Conservation (phyloP, 2,329 filamentous ascomycete genomes). For the Aureobasidium sp. region DNA sequence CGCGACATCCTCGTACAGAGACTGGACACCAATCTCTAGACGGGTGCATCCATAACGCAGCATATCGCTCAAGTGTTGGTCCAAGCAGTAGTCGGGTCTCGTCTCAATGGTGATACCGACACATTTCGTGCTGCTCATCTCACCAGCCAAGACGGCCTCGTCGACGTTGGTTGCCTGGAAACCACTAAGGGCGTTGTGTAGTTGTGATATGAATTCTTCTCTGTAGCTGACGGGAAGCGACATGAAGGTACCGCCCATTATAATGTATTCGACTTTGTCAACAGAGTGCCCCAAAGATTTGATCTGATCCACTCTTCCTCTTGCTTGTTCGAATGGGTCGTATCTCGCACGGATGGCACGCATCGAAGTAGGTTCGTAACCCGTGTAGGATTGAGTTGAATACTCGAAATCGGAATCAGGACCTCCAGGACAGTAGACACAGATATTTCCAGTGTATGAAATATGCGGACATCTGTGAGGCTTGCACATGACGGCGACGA, state of each 20-base stretch:
- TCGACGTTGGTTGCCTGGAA: slow-evolving; percentile 94
- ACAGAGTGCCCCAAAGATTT: slow-evolving; percentile 93
- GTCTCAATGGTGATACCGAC: slow-evolving; percentile 99
- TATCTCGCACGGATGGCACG: slow-evolving; percentile 93
- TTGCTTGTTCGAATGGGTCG: slow-evolving; percentile 94
- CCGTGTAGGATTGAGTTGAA: slow-evolving; percentile 96
- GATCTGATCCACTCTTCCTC: slow-evolving; percentile 93
- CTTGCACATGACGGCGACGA: slow-evolving; percentile 99
- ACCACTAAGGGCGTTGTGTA: slow-evolving; percentile 93
- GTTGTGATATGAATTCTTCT: slow-evolving; percentile 87
- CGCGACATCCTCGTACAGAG: slow-evolving; percentile 96
- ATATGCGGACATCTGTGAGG: slow-evolving; percentile 97
- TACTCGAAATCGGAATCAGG: slow-evolving; percentile 99
- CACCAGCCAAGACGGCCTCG: slow-evolving; percentile 86
- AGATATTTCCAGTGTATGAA: slow-evolving; percentile 97
- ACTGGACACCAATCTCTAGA: slow-evolving; percentile 91
- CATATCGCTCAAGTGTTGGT: slow-evolving; percentile 94
- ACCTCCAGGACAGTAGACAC: slow-evolving; percentile 95
- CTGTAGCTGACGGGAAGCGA: slow-evolving; percentile 82
- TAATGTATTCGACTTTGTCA: slow-evolving; percentile 99
- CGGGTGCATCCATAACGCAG: slow-evolving; percentile 95
- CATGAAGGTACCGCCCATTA: slow-evolving; percentile 99
- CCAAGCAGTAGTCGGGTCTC: slow-evolving; percentile 89
- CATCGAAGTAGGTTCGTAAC: slow-evolving; percentile 98
- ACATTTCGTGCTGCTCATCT: slow-evolving; percentile 96